A percentile compares a stretch with the other conserved stretches of the same genome.
phyloP scores from a whole-genome alignment of 2,329 filamentous ascomycete genomes.

The Colletotrichum sp. region DNA sequence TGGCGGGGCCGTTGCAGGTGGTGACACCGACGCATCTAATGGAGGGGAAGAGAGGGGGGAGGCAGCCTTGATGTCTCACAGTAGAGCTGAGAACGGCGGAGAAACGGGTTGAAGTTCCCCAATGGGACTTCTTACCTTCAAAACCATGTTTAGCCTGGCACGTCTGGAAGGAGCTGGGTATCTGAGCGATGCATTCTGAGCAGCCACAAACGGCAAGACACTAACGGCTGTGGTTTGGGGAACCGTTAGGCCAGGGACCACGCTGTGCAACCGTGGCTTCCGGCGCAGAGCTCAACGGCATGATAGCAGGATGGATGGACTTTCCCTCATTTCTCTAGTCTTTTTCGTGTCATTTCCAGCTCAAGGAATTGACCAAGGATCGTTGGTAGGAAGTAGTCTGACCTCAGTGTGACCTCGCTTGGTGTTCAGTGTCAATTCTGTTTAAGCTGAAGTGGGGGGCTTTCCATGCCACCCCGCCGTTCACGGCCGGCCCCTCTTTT shows the following conservation, averaged over 20 bases:
- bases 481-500: constrained; percentile 8
- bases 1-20: not conserved
- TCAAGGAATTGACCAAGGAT: not conserved
- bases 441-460: not conserved
- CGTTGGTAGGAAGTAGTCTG: not conserved
- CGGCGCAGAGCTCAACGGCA: not conserved
- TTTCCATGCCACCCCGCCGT: not conserved
- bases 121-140: not conserved
- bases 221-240: not conserved
- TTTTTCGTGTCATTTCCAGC: not conserved
- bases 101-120: not conserved
- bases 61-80: not conserved
- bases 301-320: not conserved
- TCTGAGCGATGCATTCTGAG: not conserved
- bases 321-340: not conserved
- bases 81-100: not conserved
- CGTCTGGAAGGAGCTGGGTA: not conserved
- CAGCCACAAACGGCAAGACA: not conserved
- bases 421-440: not conserved
- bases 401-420: not conserved
- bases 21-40: not conserved
- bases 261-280: not conserved
- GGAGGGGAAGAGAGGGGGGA: not conserved
- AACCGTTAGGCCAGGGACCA: not conserved
- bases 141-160: not conserved